Evolutionary conservation across 768 basidiomycete genomes (phyloP).

Genomic region (Phanerochaete carnosa): DNA sequence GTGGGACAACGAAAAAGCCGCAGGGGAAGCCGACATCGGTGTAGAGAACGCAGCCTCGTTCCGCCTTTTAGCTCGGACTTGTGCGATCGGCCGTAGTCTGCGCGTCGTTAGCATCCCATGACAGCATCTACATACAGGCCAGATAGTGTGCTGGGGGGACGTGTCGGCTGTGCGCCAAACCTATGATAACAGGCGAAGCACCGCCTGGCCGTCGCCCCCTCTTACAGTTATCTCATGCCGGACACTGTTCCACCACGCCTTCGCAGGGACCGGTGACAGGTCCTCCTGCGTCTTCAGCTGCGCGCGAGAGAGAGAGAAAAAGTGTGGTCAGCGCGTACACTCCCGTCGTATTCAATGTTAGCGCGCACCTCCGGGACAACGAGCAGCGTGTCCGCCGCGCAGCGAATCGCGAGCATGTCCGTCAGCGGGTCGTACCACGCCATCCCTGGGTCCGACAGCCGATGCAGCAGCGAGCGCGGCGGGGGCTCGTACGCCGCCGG

Average conservation of each 20-base stretch:
- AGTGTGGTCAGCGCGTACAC: neutral
- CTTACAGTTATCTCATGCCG: slow-evolving; percentile 19
- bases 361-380: slow-evolving; percentile 40
- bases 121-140: too few species aligned
- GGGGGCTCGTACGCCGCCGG: neutral
- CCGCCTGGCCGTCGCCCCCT: neutral
- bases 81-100: too few species aligned
- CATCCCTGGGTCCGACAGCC: slow-evolving; percentile 34
- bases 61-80: too few species aligned
- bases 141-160: too few species aligned
- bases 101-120: too few species aligned
- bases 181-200: neutral
- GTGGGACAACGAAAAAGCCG: too few species aligned
- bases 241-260: slow-evolving; percentile 81
- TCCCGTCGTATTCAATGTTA: too few species aligned
- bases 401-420: slow-evolving; percentile 48
- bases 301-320: neutral
- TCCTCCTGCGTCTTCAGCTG: slow-evolving; percentile 65
- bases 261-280: slow-evolving; percentile 48
- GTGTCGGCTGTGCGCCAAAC: too few species aligned
- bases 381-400: slow-evolving; percentile 50
- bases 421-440: slow-evolving; percentile 39
- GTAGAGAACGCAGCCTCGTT: too few species aligned
- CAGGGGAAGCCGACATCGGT: too few species aligned
- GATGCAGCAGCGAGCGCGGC: neutral